These are phyloP conservation scores for Clonostachys rhizophaga DNA, from an alignment of 2,329 filamentous ascomycete species.

Conservation along the genomic window DNA sequence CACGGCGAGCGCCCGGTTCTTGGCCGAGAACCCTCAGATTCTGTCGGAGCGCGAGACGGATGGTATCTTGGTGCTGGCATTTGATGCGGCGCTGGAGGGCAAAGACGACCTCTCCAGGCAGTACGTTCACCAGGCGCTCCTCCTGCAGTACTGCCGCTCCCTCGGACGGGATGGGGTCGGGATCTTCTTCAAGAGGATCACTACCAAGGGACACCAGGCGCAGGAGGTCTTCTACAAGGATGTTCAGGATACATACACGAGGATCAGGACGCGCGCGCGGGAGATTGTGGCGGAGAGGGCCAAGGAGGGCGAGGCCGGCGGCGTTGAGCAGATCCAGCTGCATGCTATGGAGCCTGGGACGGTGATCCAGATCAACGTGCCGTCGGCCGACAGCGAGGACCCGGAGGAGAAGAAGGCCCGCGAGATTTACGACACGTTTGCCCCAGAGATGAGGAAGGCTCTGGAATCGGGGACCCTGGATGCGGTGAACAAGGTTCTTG, in stretches of 20 bases:
- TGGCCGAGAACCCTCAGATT: constrained; percentile 73
- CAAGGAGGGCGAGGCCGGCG: constrained; percentile 50
- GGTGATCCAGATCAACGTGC: constrained; percentile 83
- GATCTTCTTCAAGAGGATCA: constrained; percentile 95
- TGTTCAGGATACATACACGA: constrained; percentile 80
- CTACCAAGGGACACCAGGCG: constrained; percentile 83
- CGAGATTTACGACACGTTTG: constrained; percentile 78
- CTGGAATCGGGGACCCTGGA: constrained; percentile 87
- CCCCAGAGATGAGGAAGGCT: constrained; percentile 74
- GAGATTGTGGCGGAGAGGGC: constrained; percentile 61
- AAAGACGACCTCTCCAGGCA: constrained; percentile 74
- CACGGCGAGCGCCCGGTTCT: constrained; percentile 66
- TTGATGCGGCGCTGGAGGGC: constrained; percentile 77
- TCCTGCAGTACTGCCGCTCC: constrained; percentile 91
- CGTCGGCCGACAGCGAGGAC: constrained; percentile 63
- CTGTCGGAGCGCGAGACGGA: constrained; percentile 84
- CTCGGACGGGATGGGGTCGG: constrained; percentile 75
- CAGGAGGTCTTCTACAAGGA: constrained; percentile 90
- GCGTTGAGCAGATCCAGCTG: constrained; percentile 93
- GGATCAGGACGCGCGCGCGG: constrained; percentile 71
- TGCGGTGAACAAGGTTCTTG: constrained; percentile 52
- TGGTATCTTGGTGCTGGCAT: constrained; percentile 84
- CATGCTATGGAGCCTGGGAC: constrained; percentile 94
- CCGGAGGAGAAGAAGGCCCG: constrained; percentile 60
- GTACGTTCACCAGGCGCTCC: constrained; percentile 87